Evolutionary conservation across 2,329 filamentous ascomycete species (phyloP).

Genomic region (Fusarium pininemorale): DNA sequence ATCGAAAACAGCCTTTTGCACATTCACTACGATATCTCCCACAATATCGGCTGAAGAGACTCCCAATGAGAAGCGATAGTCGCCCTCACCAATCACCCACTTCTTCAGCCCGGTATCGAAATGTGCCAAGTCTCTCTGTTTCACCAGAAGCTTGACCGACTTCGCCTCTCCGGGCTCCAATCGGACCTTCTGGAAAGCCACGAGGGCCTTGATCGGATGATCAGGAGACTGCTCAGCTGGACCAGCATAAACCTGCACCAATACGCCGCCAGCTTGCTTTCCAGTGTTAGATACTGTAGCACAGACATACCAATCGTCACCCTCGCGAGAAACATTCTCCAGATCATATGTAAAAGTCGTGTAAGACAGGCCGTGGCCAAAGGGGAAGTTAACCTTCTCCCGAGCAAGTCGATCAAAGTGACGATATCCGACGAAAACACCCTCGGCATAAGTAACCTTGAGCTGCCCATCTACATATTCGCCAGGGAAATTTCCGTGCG

Average conservation of each 20-base stretch:
- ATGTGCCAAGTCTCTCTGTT: slow-evolving; percentile 41
- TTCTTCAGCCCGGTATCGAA: slow-evolving; percentile 37
- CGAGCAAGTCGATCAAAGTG: slow-evolving; percentile 68
- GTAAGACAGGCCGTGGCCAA: slow-evolving; percentile 74
- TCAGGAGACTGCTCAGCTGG: slow-evolving; percentile 6
- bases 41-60: slow-evolving; percentile 38
- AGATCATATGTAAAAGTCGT: slow-evolving; percentile 68
- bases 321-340: slow-evolving; percentile 46
- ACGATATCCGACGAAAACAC: slow-evolving; percentile 73
- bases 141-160: slow-evolving; percentile 20
- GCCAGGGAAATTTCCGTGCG: slow-evolving; percentile 66
- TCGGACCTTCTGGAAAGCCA: slow-evolving; percentile 44
- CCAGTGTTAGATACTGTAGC: slow-evolving; percentile 68
- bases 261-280: slow-evolving; percentile 53
- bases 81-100: slow-evolving; percentile 43
- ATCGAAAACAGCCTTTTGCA: not conserved
- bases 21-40: not conserved
- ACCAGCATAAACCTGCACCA: slow-evolving; percentile 63
- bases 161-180: slow-evolving; percentile 34
- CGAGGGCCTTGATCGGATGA: slow-evolving; percentile 44
- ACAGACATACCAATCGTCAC: slow-evolving; percentile 56
- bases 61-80: slow-evolving; percentile 42
- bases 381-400: slow-evolving; percentile 67
- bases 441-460: slow-evolving; percentile 69
- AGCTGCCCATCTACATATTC: slow-evolving; percentile 49